phyloP scores from a whole-genome alignment of 129 eudicot species.

The Lactuca saligna region DNA sequence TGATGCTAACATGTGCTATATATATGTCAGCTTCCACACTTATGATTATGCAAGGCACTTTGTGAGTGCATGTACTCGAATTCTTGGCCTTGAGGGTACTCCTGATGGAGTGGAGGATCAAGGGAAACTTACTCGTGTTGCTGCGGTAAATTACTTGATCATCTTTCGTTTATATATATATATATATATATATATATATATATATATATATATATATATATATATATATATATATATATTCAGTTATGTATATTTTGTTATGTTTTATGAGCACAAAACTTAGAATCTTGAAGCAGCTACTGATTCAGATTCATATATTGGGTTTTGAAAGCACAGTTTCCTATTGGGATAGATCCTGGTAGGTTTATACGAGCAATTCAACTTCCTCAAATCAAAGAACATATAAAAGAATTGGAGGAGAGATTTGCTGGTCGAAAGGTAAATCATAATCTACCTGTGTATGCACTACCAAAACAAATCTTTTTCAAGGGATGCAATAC shows the following conservation, averaged over 20 bases:
- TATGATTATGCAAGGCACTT: slow-evolving; percentile 80
- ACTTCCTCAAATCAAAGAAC: slow-evolving; percentile 60
- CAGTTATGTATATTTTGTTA: neutral
- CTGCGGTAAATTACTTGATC: slow-evolving; percentile 52
- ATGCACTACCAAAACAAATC: neutral
- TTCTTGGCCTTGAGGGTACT: slow-evolving; percentile 88
- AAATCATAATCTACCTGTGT: neutral
- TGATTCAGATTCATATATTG: neutral
- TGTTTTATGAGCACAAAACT: slow-evolving; percentile 8
- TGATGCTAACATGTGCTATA: neutral
- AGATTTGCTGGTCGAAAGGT: slow-evolving; percentile 86
- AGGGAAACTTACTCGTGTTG: slow-evolving; percentile 82
- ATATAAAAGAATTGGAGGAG: slow-evolving; percentile 56
- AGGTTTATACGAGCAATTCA: slow-evolving; percentile 74
- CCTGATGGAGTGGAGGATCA: slow-evolving; percentile 91
- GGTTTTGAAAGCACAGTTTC: slow-evolving; percentile 47
- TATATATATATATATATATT: neutral
- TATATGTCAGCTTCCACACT: slow-evolving; percentile 63
- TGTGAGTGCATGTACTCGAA: slow-evolving; percentile 55
- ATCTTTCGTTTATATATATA: too few species aligned
- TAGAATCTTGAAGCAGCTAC: slow-evolving; percentile 14
- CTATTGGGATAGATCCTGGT: slow-evolving; percentile 85
- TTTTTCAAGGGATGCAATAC: too few species aligned
- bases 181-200: too few species aligned
- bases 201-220: too few species aligned